Evolutionary conservation across 768 basidiomycete species (phyloP).

Genomic region (Trametes cingulata): DNA sequence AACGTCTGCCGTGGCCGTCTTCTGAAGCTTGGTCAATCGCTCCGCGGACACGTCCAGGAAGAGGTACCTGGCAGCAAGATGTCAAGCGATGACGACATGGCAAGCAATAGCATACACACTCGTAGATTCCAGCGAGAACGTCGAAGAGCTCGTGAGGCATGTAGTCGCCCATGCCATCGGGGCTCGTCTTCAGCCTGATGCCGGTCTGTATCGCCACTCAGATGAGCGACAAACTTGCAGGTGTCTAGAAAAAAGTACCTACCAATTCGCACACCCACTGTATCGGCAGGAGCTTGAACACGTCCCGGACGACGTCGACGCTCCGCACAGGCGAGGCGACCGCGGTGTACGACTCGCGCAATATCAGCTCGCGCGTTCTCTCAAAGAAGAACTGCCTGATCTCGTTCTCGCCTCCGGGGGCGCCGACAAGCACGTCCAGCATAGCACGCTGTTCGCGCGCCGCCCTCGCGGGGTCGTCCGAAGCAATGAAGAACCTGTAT

Average conservation of each 20-base stretch:
- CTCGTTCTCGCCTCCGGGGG: slow-evolving; percentile 48
- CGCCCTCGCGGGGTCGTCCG: slow-evolving; percentile 38
- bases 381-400: slow-evolving; percentile 66
- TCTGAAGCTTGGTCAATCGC: slow-evolving; percentile 55
- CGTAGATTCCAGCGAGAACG: slow-evolving; percentile 70
- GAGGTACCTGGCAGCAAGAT: slow-evolving; percentile 51
- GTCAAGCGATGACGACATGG: not conserved
- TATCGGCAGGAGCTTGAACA: slow-evolving; percentile 64
- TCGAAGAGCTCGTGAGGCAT: slow-evolving; percentile 62
- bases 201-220: slow-evolving; percentile 53
- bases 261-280: slow-evolving; percentile 75
- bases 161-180: slow-evolving; percentile 55
- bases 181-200: slow-evolving; percentile 63
- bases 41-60: slow-evolving; percentile 71
- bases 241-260: slow-evolving; percentile 28
- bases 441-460: slow-evolving; percentile 52
- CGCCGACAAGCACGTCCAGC: slow-evolving; percentile 45
- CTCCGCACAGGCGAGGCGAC: slow-evolving; percentile 53
- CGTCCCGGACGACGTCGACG: slow-evolving; percentile 70
- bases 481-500: slow-evolving; percentile 65
- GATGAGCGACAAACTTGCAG: not conserved
- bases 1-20: slow-evolving; percentile 53
- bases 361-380: slow-evolving; percentile 61
- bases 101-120: slow-evolving; percentile 44
- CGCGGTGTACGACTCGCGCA: slow-evolving; percentile 52